These are phyloP conservation scores for Hypoxylon crocopeplum DNA, from an alignment of 495 filamentous ascomycete species.

Conservation along the genomic window DNA sequence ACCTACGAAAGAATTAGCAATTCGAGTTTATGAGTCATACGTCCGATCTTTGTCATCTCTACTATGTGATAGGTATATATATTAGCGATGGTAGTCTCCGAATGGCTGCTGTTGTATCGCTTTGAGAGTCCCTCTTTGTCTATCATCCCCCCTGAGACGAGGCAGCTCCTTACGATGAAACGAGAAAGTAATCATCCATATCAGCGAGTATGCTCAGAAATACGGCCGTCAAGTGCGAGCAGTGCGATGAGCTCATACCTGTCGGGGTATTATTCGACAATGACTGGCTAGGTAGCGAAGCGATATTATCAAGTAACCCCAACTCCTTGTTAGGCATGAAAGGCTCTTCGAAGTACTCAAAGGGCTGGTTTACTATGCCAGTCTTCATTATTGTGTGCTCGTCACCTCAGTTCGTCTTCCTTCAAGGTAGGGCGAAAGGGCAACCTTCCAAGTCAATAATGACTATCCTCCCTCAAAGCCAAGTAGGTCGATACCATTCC, in stretches of 20 bases:
- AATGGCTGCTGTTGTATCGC: too few species aligned
- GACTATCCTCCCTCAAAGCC: background rate
- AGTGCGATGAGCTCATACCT: background rate
- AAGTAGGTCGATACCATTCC: constrained; percentile 2
- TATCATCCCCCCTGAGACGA: too few species aligned
- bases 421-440: constrained; percentile 13
- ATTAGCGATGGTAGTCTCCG: too few species aligned
- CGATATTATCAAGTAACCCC: constrained; percentile 5
- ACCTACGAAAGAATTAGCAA: too few species aligned
- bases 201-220: too few species aligned
- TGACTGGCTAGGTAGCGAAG: constrained; percentile 11
- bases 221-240: background rate
- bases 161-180: too few species aligned
- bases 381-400: constrained; percentile 11
- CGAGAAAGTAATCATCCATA: too few species aligned
- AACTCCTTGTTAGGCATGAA: constrained; percentile 10
- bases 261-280: constrained; percentile 5
- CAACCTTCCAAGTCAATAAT: constrained; percentile 4
- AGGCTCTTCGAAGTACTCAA: background rate
- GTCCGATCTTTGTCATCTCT: too few species aligned
- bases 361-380: background rate
- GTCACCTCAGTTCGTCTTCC: background rate
- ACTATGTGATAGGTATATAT: too few species aligned
- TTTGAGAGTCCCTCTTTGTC: too few species aligned
- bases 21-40: too few species aligned